phyloP scores from a whole-genome alignment of 495 filamentous ascomycete genomes.

The Neurospora sp. region DNA sequence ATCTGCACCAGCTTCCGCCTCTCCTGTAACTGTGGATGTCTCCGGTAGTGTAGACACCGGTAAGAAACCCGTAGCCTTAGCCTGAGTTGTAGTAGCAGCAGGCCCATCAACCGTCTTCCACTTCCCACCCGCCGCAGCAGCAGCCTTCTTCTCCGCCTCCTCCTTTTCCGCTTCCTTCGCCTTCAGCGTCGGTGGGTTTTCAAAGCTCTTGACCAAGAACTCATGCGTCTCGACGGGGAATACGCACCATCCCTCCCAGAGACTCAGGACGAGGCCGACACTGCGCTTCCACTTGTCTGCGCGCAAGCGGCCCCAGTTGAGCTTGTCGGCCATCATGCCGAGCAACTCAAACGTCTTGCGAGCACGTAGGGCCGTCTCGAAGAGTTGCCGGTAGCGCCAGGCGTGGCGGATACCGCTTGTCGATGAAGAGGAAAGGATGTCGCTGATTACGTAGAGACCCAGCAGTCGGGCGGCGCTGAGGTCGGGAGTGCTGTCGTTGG shows the following conservation, averaged over 20 bases:
- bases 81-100: conserved; percentile 30
- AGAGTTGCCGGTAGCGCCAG: conserved; percentile 82
- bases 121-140: conserved; percentile 25
- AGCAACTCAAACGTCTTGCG: conserved; percentile 72
- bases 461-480: conserved; percentile 66
- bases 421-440: conserved; percentile 77
- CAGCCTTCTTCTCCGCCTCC: conserved; percentile 45
- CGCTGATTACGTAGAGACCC: conserved; percentile 76
- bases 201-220: conserved; percentile 61
- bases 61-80: conserved; percentile 23
- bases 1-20: conserved; percentile 13
- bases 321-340: conserved; percentile 63
- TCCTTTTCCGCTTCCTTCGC: conserved; percentile 32
- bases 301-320: conserved; percentile 73
- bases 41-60: conserved; percentile 18
- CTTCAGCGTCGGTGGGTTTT: conserved; percentile 56
- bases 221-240: conserved; percentile 71
- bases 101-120: conserved; percentile 62
- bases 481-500: conserved; percentile 38
- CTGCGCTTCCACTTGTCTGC: conserved; percentile 88
- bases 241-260: conserved; percentile 88
- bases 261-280: conserved; percentile 56
- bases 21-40: background rate
- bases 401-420: conserved; percentile 77
- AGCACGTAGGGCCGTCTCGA: conserved; percentile 63